Conservation (phyloP, 2,329 filamentous ascomycete species). For the Xylaria sp. region DNA sequence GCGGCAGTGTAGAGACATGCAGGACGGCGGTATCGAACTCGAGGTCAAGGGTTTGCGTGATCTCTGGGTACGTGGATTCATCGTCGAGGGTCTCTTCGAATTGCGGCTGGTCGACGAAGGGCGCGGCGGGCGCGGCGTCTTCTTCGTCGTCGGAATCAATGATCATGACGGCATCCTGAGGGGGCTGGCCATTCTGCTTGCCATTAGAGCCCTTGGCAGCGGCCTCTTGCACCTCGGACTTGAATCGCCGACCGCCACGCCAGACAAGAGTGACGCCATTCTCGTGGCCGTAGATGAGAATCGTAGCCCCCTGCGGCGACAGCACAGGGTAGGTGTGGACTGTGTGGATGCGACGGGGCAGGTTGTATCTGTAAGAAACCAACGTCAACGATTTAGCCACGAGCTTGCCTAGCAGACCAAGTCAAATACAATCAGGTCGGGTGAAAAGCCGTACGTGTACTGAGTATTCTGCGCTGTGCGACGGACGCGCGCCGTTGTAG, state of each 20-base stretch:
- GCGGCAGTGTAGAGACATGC: slow-evolving; percentile 66
- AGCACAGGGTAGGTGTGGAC: slow-evolving; percentile 70
- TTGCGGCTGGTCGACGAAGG: slow-evolving; percentile 65
- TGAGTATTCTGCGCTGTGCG: slow-evolving; percentile 53
- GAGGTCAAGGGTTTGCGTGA: slow-evolving; percentile 71
- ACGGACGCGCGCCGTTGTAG: slow-evolving; percentile 49
- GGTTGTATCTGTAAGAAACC: slow-evolving; percentile 62
- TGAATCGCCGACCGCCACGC: slow-evolving; percentile 72
- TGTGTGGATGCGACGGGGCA: slow-evolving; percentile 67
- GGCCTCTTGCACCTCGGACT: slow-evolving; percentile 54
- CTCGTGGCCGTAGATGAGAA: slow-evolving; percentile 72
- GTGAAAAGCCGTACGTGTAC: slow-evolving; percentile 48
- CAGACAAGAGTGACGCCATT: slow-evolving; percentile 71
- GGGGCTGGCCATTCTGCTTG: slow-evolving; percentile 62
- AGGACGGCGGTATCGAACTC: slow-evolving; percentile 66
- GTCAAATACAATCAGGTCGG: not conserved
- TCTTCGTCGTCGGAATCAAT: slow-evolving; percentile 74
- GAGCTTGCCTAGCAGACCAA: not conserved
- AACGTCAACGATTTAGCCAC: slow-evolving; percentile 22
- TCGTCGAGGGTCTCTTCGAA: slow-evolving; percentile 65
- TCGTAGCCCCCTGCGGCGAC: slow-evolving; percentile 71
- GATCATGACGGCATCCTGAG: slow-evolving; percentile 68
- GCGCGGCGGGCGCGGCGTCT: slow-evolving; percentile 49
- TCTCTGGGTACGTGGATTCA: slow-evolving; percentile 63
- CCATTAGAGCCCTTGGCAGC: slow-evolving; percentile 48